These are phyloP conservation scores for Tulasnella sp. DNA, from an alignment of 768 basidiomycete species.

Conservation along the genomic window DNA sequence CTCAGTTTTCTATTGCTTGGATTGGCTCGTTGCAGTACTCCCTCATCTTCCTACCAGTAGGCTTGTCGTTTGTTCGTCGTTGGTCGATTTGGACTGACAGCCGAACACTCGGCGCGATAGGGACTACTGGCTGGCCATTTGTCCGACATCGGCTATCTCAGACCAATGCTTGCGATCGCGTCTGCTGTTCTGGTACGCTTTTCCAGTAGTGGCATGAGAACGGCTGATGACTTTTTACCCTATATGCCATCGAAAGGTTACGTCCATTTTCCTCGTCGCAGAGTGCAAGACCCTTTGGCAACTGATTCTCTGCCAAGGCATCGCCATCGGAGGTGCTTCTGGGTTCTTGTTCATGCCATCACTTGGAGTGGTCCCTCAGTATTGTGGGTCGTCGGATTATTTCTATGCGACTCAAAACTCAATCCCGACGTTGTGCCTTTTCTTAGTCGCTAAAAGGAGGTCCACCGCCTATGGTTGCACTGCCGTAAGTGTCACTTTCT, in stretches of 20 bases:
- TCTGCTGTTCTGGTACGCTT: neutral
- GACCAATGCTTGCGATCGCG: constrained; percentile 9
- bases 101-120: neutral
- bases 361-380: constrained; percentile 17
- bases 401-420: neutral
- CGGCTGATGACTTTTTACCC: too few species aligned
- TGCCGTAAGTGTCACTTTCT: constrained; percentile 41
- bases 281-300: constrained; percentile 29
- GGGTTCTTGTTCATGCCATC: constrained; percentile 22
- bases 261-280: constrained; percentile 24
- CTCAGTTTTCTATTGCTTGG: constrained; percentile 24
- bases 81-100: neutral
- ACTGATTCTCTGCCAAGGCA: constrained; percentile 26
- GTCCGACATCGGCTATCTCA: constrained; percentile 12
- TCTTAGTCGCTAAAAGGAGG: constrained; percentile 40
- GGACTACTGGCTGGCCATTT: constrained; percentile 24
- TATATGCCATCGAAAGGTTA: neutral
- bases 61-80: neutral
- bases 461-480: constrained; percentile 58
- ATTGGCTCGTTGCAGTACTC: constrained; percentile 29
- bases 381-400: neutral
- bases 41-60: constrained; percentile 28
- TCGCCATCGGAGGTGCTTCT: constrained; percentile 26
- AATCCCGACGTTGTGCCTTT: neutral
- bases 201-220: neutral